Evolutionary conservation across 108 stramenopile species (phyloP).

Genomic region (Cyclotella baltica): DNA sequence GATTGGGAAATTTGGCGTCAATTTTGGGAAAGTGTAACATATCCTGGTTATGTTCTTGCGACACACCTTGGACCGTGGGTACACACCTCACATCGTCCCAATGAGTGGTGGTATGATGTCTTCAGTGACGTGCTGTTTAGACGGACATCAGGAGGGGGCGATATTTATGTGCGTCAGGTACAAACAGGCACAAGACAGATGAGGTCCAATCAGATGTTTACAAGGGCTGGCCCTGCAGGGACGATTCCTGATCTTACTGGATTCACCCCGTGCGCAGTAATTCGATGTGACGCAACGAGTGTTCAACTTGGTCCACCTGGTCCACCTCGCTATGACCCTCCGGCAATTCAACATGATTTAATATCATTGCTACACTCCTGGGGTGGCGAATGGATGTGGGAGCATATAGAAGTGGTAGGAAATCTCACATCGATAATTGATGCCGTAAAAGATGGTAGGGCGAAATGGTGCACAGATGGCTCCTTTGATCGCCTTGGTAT

Average conservation of each 20-base stretch:
- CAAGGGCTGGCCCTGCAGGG: neutral
- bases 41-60: neutral
- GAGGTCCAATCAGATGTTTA: neutral
- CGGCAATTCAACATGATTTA: neutral
- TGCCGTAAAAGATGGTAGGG: neutral
- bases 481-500: neutral
- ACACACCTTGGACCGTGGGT: neutral
- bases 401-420: neutral
- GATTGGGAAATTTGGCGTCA: neutral
- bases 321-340: neutral
- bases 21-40: neutral
- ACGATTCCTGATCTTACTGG: neutral
- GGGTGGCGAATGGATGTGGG: slow-evolving; percentile 6
- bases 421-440: neutral
- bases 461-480: neutral
- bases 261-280: neutral
- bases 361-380: neutral
- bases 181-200: neutral
- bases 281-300: neutral
- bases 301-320: neutral
- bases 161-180: neutral
- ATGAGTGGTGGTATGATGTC: neutral
- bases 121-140: neutral
- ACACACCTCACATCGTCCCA: neutral
- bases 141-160: neutral